Conservation (phyloP, 257 asterid genomes). For the Forsythia viridissima region DNA sequence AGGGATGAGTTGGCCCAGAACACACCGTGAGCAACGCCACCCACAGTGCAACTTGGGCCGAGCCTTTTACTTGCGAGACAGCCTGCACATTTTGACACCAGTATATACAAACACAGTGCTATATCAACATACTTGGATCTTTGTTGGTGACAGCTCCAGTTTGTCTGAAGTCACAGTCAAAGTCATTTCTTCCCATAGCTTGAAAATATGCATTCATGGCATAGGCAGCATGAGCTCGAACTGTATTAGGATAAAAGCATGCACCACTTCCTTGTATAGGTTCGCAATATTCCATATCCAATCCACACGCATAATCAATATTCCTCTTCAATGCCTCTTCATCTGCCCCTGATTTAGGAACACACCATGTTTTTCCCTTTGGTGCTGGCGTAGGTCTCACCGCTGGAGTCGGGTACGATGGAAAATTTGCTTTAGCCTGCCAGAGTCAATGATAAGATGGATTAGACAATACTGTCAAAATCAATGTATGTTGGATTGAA, state of each 20-base stretch:
- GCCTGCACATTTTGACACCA: neutral
- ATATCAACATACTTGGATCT: constrained; percentile 37
- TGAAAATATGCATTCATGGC: constrained; percentile 52
- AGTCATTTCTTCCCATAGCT: constrained; percentile 30
- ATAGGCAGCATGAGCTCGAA: constrained; percentile 47
- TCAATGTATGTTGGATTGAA: neutral
- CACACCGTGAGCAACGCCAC: neutral
- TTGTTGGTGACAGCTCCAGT: constrained; percentile 33
- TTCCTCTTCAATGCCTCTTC: constrained; percentile 43
- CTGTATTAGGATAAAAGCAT: constrained; percentile 41
- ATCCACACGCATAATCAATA: constrained; percentile 46
- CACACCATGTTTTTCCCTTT: constrained; percentile 41
- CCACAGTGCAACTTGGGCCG: neutral
- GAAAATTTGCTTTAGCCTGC: constrained; percentile 44
- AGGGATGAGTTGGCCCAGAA: neutral
- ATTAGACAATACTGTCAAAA: neutral
- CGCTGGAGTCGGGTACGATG: constrained; percentile 23
- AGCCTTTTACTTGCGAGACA: neutral
- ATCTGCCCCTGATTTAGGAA: constrained; percentile 32
- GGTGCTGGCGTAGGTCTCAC: constrained; percentile 17
- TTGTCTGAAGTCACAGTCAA: constrained; percentile 40
- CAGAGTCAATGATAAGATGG: neutral
- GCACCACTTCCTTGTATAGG: constrained; percentile 41
- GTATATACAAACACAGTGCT: neutral
- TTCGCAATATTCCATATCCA: constrained; percentile 36